Evolutionary conservation across 164 flowering plant genomes (phyloP).

Genomic region (Aristolochia fimbriata): DNA sequence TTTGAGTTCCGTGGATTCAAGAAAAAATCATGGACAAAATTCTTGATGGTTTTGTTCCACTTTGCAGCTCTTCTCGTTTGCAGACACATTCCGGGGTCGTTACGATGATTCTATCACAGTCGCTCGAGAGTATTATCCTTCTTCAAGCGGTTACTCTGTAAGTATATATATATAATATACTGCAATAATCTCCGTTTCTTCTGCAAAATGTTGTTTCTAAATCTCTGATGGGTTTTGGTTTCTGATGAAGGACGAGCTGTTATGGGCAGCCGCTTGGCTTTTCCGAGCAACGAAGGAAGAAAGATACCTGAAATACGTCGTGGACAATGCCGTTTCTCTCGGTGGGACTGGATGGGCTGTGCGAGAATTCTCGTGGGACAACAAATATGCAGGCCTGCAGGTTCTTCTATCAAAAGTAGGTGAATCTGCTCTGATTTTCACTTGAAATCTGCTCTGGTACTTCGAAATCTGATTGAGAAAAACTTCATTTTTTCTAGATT

Average conservation of each 20-base stretch:
- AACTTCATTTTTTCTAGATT: slow-evolving; percentile 26
- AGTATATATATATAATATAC: slow-evolving; percentile 14
- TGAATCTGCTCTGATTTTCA: not conserved
- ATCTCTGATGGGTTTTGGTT: not conserved
- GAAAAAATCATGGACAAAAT: not conserved
- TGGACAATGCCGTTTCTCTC: slow-evolving; percentile 49
- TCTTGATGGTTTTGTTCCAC: not conserved
- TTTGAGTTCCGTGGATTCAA: not conserved
- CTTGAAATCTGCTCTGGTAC: not conserved
- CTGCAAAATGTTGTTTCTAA: not conserved
- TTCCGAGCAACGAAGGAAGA: slow-evolving; percentile 56
- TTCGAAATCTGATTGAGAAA: not conserved
- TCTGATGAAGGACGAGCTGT: slow-evolving; percentile 60
- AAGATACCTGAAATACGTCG: slow-evolving; percentile 57
- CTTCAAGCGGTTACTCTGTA: slow-evolving; percentile 60
- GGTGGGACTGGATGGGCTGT: slow-evolving; percentile 88
- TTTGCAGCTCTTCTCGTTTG: slow-evolving; percentile 85
- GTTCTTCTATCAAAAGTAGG: slow-evolving; percentile 65
- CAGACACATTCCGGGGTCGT: slow-evolving; percentile 57
- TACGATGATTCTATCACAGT: slow-evolving; percentile 48
- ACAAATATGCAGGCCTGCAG: slow-evolving; percentile 87
- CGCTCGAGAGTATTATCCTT: slow-evolving; percentile 47
- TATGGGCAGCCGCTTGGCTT: slow-evolving; percentile 94
- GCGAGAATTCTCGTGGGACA: slow-evolving; percentile 84
- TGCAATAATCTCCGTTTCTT: not conserved